Conservation (phyloP, 371 early-diverging fungal species). For the Basidiobolus meristosporus region DNA sequence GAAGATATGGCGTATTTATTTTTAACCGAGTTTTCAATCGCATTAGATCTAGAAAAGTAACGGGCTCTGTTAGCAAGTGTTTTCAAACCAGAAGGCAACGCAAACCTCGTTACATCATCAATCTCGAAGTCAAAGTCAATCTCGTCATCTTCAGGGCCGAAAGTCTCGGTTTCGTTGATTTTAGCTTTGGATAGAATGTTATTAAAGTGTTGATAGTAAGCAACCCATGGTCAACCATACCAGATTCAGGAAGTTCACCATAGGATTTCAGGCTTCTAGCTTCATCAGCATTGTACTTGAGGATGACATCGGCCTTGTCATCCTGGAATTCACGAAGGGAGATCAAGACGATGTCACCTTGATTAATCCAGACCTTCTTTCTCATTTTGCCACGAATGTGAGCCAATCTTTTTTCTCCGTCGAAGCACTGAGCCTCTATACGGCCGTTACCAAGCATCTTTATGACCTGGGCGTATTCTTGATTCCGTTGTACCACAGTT, state of each 20-base stretch:
- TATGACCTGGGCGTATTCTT: constrained; percentile 88
- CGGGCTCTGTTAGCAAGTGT: no score
- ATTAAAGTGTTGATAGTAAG: background rate
- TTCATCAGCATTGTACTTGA: constrained; percentile 96
- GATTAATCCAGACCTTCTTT: constrained; percentile 90
- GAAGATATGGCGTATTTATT: no score
- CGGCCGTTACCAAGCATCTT: constrained; percentile 97
- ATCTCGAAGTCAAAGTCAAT: constrained; percentile 63
- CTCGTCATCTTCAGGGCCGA: constrained; percentile 51
- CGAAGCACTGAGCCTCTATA: constrained; percentile 86
- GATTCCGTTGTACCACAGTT: background rate
- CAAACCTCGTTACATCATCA: constrained; percentile 7
- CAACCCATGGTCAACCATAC: constrained; percentile 16
- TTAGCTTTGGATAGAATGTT: constrained; percentile 18
- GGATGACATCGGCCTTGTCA: constrained; percentile 91
- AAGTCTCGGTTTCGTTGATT: constrained; percentile 58
- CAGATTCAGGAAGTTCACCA: constrained; percentile 91
- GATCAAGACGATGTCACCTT: constrained; percentile 89
- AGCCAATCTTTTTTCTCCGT: constrained; percentile 82
- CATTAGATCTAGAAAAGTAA: no score
- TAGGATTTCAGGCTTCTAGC: constrained; percentile 88
- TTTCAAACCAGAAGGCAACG: no score
- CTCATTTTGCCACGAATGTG: constrained; percentile 96
- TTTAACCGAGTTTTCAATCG: no score
- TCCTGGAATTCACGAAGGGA: constrained; percentile 94